phyloP scores from a whole-genome alignment of 495 filamentous ascomycete species.

The Bacidia rubella region DNA sequence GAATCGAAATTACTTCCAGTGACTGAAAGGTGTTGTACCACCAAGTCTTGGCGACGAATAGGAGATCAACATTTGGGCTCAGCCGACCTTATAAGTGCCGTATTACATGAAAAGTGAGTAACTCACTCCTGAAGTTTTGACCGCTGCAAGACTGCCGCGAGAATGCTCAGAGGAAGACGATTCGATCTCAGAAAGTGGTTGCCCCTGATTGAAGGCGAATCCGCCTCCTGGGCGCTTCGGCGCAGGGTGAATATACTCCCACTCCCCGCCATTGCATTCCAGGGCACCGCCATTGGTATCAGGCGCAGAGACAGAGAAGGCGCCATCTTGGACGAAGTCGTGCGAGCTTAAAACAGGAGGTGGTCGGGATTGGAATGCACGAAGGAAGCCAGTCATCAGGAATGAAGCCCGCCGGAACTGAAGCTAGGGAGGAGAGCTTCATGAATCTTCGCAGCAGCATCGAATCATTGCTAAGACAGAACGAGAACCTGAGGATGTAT shows the following conservation, averaged over 20 bases:
- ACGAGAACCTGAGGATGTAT: neutral
- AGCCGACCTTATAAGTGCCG: neutral
- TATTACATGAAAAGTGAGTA: neutral
- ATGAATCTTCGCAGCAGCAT: neutral
- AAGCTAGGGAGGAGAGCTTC: neutral
- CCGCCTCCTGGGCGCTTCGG: slow-evolving; percentile 4
- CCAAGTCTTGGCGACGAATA: neutral
- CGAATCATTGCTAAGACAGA: neutral
- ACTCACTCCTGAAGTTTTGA: neutral
- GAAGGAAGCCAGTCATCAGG: slow-evolving; percentile 14
- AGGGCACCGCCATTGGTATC: neutral
- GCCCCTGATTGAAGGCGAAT: neutral
- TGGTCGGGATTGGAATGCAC: slow-evolving; percentile 12
- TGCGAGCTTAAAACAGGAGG: no score
- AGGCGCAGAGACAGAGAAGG: neutral
- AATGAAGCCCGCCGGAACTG: slow-evolving; percentile 5
- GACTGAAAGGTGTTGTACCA: neutral
- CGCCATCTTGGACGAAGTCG: no score
- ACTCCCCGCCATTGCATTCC: slow-evolving; percentile 11
- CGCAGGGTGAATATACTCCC: slow-evolving; percentile 8
- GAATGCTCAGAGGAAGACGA: neutral
- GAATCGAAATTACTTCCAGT: neutral
- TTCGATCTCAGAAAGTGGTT: neutral
- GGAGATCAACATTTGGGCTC: neutral
- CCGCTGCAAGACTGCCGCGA: neutral